phyloP scores from a whole-genome alignment of 2,329 filamentous ascomycete species.

The Calonectria fujianensis region DNA sequence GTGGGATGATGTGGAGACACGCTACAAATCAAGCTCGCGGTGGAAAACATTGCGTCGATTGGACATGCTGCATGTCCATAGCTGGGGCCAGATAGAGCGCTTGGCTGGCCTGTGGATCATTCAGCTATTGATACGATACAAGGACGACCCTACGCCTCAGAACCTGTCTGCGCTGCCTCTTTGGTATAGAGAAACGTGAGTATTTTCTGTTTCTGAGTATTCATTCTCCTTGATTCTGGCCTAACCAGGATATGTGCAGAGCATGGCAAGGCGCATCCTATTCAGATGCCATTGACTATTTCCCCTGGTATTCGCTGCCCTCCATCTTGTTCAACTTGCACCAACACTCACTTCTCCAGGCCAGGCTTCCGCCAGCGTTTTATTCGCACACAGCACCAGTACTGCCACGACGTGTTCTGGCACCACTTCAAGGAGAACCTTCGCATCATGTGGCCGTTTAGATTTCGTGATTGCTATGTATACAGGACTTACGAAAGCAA shows the following conservation, averaged over 20 bases:
- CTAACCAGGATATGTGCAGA: neutral
- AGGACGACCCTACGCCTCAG: neutral
- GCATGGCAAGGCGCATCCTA: neutral
- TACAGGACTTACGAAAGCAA: neutral
- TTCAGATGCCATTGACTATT: neutral
- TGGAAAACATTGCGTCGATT: slow-evolving; percentile 3
- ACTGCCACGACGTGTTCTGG: slow-evolving; percentile 24
- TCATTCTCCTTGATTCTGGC: neutral
- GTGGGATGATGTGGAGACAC: neutral
- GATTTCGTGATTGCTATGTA: slow-evolving; percentile 13
- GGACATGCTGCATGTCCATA: neutral
- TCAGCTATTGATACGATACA: neutral
- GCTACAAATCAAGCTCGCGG: neutral
- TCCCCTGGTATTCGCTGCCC: neutral
- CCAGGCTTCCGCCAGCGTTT: neutral
- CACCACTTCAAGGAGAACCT: slow-evolving; percentile 18
- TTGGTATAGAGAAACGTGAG: slow-evolving; percentile 1
- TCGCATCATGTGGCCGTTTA: slow-evolving; percentile 19
- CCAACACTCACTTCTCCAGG: neutral
- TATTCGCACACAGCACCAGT: neutral
- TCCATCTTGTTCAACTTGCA: neutral
- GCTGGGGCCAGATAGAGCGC: neutral
- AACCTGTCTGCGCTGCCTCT: neutral
- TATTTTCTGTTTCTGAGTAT: no score
- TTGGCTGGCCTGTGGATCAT: slow-evolving; percentile 11